Conservation (phyloP, 345 rosid genomes). For the Euclidium syriacum region DNA sequence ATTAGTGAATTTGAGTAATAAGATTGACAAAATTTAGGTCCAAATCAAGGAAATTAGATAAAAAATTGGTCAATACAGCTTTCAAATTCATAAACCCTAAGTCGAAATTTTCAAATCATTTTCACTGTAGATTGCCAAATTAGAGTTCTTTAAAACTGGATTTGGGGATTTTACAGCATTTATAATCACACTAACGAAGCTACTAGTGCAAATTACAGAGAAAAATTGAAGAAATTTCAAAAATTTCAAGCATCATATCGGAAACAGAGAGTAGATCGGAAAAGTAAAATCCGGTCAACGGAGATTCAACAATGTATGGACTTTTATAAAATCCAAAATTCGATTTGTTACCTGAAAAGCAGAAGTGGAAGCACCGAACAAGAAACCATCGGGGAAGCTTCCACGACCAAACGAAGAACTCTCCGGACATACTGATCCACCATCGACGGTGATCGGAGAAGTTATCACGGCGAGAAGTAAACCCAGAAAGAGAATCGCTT, state of each 20-base stretch:
- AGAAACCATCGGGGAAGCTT: slow-evolving; percentile 31
- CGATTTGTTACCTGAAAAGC: slow-evolving; percentile 31
- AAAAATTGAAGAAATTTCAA: not conserved
- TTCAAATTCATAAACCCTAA: not conserved
- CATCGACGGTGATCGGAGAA: slow-evolving; percentile 16
- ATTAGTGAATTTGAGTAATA: not conserved
- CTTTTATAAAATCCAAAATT: not conserved
- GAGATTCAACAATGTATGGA: not conserved
- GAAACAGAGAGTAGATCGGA: not conserved
- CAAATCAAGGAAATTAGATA: not conserved
- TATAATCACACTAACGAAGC: not conserved
- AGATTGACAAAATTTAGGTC: not conserved
- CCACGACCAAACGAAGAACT: slow-evolving; percentile 28
- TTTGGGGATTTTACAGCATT: not conserved
- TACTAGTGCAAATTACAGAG: not conserved
- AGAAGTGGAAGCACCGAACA: slow-evolving; percentile 35
- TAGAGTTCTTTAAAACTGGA: not conserved
- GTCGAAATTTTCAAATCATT: not conserved
- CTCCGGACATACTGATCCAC: slow-evolving; percentile 14
- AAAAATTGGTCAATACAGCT: not conserved
- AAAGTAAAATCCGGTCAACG: not conserved
- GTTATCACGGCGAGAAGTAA: slow-evolving; percentile 2
- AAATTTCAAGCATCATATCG: not conserved
- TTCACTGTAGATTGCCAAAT: not conserved
- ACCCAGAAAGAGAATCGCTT: slow-evolving; percentile 26